These are phyloP conservation scores for Alternaria burnsii DNA, from an alignment of 2,329 filamentous ascomycete species.

Conservation along the genomic window DNA sequence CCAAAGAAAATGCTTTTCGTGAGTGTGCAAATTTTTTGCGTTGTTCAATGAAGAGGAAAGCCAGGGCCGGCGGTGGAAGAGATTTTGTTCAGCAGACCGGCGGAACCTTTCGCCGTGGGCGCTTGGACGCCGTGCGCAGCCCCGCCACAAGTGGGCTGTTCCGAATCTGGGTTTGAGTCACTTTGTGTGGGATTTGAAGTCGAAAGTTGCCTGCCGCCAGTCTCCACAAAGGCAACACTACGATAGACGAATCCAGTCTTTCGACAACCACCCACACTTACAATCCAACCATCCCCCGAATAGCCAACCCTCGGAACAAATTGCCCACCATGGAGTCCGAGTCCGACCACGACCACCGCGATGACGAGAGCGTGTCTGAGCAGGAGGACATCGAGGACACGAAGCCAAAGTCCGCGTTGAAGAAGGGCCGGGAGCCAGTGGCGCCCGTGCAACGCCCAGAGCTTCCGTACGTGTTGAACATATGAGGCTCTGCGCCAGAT, in stretches of 20 bases:
- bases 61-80: slow-evolving; percentile 33
- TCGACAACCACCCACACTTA: background rate
- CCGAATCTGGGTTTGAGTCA: slow-evolving; percentile 50
- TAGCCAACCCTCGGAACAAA: background rate
- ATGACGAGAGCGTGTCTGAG: slow-evolving; percentile 67
- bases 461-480: slow-evolving; percentile 62
- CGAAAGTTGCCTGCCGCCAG: slow-evolving; percentile 20
- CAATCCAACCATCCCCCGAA: background rate
- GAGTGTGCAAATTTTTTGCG: slow-evolving; percentile 64
- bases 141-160: slow-evolving; percentile 34
- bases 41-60: slow-evolving; percentile 62
- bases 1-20: slow-evolving; percentile 67
- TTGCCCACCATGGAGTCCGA: slow-evolving; percentile 53
- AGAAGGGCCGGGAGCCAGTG: slow-evolving; percentile 71
- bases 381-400: slow-evolving; percentile 74
- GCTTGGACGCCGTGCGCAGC: slow-evolving; percentile 24
- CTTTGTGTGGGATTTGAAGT: slow-evolving; percentile 41
- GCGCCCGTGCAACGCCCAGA: slow-evolving; percentile 68
- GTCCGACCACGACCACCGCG: slow-evolving; percentile 52
- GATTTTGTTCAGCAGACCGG: slow-evolving; percentile 39
- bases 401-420: slow-evolving; percentile 80
- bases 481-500: background rate
- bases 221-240: slow-evolving; percentile 14
- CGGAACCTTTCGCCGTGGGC: slow-evolving; percentile 24
- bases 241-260: slow-evolving; percentile 1